Evolutionary conservation across 2,329 filamentous ascomycete genomes (phyloP).

Genomic region (Torrubiella hemipterigena): DNA sequence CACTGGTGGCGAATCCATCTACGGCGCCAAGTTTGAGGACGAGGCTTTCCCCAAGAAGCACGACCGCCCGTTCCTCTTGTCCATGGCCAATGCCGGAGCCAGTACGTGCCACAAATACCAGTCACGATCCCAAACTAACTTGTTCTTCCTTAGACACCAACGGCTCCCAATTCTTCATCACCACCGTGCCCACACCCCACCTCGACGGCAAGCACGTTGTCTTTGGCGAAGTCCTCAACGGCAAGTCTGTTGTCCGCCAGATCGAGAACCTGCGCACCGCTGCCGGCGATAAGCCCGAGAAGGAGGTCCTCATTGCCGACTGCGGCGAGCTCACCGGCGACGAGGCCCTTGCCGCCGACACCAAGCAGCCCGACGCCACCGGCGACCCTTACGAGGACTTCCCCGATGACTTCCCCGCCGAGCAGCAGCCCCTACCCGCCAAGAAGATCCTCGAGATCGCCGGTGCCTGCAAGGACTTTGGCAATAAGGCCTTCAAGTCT

Average conservation of each 20-base stretch:
- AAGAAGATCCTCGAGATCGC: conserved; percentile 66
- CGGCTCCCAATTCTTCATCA: conserved; percentile 96
- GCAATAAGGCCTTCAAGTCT: conserved; percentile 84
- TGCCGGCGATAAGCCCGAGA: conserved; percentile 62
- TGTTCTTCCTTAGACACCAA: conserved; percentile 56
- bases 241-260: conserved; percentile 81
- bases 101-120: conserved; percentile 37
- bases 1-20: conserved; percentile 93
- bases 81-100: conserved; percentile 95
- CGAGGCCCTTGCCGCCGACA: conserved; percentile 51
- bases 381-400: conserved; percentile 94
- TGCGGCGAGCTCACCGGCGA: conserved; percentile 75
- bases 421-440: conserved; percentile 50
- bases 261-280: conserved; percentile 75
- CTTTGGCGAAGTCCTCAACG: conserved; percentile 85
- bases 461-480: conserved; percentile 75
- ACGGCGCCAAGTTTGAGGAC: conserved; percentile 92
- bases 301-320: conserved; percentile 64
- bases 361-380: conserved; percentile 62
- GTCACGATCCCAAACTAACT: conserved; percentile 1
- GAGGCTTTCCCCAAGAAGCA: conserved; percentile 93
- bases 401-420: conserved; percentile 63
- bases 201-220: conserved; percentile 96
- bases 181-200: conserved; percentile 88
- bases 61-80: conserved; percentile 82